A percentile compares a stretch with the other conserved stretches of the same genome.
Evolutionary conservation across 2,329 filamentous ascomycete genomes (phyloP).

Genomic region (Penicillium aurantiogriseum): DNA sequence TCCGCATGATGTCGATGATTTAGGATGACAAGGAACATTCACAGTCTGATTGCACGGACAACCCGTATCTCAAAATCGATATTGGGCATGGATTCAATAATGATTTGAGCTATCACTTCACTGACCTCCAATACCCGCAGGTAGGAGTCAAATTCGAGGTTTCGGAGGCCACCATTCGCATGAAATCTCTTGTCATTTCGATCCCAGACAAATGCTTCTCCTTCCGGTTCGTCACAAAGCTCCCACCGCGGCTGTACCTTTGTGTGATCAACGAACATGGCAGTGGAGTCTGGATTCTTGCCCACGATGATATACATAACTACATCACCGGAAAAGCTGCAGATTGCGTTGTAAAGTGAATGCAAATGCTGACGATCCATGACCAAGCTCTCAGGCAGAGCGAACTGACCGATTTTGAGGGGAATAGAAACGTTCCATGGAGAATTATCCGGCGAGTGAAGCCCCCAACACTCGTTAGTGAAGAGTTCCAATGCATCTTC

Average conservation of each 20-base stretch:
- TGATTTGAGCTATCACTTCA: fast-evolving
- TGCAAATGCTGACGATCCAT: fast-evolving
- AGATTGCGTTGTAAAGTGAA: not conserved
- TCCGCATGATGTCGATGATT: not conserved
- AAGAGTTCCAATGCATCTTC: not conserved
- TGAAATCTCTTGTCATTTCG: not conserved
- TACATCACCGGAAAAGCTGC: not conserved
- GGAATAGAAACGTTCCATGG: not conserved
- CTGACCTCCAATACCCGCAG: not conserved
- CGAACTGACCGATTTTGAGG: not conserved
- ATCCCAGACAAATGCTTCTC: not conserved
- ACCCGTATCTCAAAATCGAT: not conserved
- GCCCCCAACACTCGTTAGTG: not conserved
- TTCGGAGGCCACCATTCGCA: not conserved
- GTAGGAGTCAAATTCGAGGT: not conserved
- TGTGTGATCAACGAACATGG: no score
- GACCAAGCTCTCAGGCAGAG: not conserved
- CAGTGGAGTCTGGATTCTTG: not conserved
- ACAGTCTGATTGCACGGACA: not conserved
- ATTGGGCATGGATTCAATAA: not conserved
- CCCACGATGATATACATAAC: not conserved
- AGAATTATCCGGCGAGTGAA: fast-evolving
- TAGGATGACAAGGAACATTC: not conserved
- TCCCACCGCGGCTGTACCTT: not conserved
- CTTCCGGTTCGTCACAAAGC: not conserved